These are phyloP conservation scores for Pneumocystis wakefieldiae DNA, from an alignment of 1,139 yeast species.

Conservation along the genomic window DNA sequence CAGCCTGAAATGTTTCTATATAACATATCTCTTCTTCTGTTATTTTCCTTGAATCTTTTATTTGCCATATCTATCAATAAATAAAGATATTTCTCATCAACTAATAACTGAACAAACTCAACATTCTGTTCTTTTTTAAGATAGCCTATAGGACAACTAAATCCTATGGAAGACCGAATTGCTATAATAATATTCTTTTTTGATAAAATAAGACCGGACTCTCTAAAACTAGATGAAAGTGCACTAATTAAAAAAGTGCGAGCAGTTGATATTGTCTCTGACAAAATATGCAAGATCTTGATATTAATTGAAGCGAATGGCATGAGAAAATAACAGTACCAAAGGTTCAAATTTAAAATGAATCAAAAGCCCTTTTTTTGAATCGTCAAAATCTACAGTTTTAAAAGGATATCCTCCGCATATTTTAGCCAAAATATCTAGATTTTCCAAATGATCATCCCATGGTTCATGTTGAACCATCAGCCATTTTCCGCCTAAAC, in stretches of 20 bases:
- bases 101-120: neutral
- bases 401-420: neutral
- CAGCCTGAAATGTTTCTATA: neutral
- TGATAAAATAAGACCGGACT: neutral
- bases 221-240: neutral
- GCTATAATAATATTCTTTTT: neutral
- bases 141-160: neutral
- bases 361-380: neutral
- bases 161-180: neutral
- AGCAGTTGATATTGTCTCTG: neutral
- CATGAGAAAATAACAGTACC: neutral
- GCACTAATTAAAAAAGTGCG: neutral
- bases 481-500: neutral
- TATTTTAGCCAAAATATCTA: neutral
- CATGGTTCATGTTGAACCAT: neutral
- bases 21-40: neutral
- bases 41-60: neutral
- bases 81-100: neutral
- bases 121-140: neutral
- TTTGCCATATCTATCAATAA: conserved; percentile 2
- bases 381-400: neutral
- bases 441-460: neutral
- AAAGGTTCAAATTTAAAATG: neutral
- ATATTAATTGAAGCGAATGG: neutral
- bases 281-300: neutral